A percentile compares a stretch with the other conserved stretches of the same genome.
Evolutionary conservation across 352 stramenopile genomes (phyloP).

Genomic region (Globisporangium solare): DNA sequence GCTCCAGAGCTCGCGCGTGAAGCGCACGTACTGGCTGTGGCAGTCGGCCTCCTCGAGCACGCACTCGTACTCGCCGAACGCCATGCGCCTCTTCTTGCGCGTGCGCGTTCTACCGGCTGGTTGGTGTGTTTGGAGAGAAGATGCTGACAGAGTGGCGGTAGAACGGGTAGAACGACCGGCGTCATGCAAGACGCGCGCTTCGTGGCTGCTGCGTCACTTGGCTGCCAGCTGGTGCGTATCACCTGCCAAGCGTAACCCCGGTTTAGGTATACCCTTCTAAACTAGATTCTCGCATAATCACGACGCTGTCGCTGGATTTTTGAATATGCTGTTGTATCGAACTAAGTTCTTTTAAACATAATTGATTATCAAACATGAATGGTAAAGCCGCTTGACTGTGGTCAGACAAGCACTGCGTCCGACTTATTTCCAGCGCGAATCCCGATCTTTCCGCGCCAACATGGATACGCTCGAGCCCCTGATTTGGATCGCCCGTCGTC

Average conservation of each 20-base stretch:
- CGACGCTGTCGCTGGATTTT: too few relatives aligned
- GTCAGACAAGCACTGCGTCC: too few relatives aligned
- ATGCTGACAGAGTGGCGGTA: not conserved
- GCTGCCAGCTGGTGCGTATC: not conserved
- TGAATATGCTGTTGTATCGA: not conserved
- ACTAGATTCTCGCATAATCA: not conserved
- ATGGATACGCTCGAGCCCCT: not conserved
- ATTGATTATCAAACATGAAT: not conserved
- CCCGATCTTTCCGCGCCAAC: not conserved
- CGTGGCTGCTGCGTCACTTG: not conserved
- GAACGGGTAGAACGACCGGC: not conserved
- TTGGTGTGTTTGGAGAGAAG: not conserved
- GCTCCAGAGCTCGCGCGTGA: conserved; percentile 38
- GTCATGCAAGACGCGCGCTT: not conserved
- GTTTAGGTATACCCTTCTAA: not conserved
- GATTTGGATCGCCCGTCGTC: too few relatives aligned
- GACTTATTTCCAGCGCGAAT: not conserved
- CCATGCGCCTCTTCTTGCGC: conserved; percentile 1
- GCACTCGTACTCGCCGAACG: conserved; percentile 31
- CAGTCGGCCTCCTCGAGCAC: conserved; percentile 16
- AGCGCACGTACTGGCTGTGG: conserved; percentile 12
- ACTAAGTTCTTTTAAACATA: not conserved
- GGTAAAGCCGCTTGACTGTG: too few relatives aligned
- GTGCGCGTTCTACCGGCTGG: not conserved
- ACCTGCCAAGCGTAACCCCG: too few relatives aligned